Evolutionary conservation across 345 rosid species (phyloP).

Genomic region (Populus davidiana): DNA sequence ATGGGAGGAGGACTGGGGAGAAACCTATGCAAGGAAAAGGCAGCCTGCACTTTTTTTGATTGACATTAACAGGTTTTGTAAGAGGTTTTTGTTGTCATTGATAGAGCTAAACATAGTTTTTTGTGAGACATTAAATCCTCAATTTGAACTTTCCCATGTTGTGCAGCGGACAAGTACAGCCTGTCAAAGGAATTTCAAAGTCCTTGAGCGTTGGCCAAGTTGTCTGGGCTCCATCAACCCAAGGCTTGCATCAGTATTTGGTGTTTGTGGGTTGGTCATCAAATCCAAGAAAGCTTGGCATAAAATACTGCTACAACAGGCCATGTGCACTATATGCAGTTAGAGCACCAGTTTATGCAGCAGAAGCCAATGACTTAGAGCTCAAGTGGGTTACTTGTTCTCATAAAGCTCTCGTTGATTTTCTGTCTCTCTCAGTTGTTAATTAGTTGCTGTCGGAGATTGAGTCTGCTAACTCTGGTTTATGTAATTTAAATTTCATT

Average conservation of each 20-base stretch:
- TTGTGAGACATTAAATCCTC: slow-evolving; percentile 3
- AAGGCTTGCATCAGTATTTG: slow-evolving; percentile 47
- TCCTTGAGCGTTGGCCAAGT: slow-evolving; percentile 87
- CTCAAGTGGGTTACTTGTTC: slow-evolving; percentile 48
- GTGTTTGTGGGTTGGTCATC: slow-evolving; percentile 90
- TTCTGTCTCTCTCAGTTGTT: background rate
- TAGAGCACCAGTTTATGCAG: slow-evolving; percentile 32
- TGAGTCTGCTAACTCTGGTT: background rate
- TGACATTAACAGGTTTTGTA: slow-evolving; percentile 51
- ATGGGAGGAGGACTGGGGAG: slow-evolving; percentile 99
- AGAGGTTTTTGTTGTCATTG: slow-evolving; percentile 1
- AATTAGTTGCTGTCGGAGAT: slow-evolving; percentile 8
- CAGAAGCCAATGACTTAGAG: slow-evolving; percentile 34
- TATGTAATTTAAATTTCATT: slow-evolving; percentile 3
- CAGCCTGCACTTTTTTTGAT: slow-evolving; percentile 74
- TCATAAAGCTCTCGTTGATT: slow-evolving; percentile 4
- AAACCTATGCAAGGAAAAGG: slow-evolving; percentile 82
- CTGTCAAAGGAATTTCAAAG: slow-evolving; percentile 62
- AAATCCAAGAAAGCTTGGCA: slow-evolving; percentile 76
- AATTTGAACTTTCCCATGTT: slow-evolving; percentile 10
- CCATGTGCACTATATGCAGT: slow-evolving; percentile 71
- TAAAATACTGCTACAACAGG: slow-evolving; percentile 81
- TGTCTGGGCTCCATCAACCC: slow-evolving; percentile 70
- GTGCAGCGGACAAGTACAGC: slow-evolving; percentile 67
- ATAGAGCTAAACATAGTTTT: background rate